These are phyloP conservation scores for Nemophila menziesii DNA, from an alignment of 257 asterid genomes.

Conservation along the genomic window DNA sequence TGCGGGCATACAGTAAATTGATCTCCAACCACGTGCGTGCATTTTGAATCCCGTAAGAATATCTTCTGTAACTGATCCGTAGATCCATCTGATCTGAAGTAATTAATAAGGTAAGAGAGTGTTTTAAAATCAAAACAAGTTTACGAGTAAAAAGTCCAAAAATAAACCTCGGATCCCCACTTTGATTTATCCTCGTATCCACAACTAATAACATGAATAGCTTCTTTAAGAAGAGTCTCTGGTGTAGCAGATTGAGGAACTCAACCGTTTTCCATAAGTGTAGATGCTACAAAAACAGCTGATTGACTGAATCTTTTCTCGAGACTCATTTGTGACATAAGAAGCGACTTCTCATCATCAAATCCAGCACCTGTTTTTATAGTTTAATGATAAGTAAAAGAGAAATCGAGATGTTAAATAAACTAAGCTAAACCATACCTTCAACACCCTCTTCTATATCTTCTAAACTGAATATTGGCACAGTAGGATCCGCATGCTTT, in stretches of 20 bases:
- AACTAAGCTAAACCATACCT: slow-evolving; percentile 37
- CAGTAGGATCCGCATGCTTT: slow-evolving; percentile 85
- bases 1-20: slow-evolving; percentile 87
- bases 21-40: slow-evolving; percentile 99
- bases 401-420: not conserved
- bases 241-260: slow-evolving; percentile 93
- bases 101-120: too few species aligned
- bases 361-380: slow-evolving; percentile 67
- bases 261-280: slow-evolving; percentile 95
- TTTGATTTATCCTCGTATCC: slow-evolving; percentile 99
- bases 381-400: not conserved
- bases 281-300: slow-evolving; percentile 93
- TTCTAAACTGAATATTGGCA: slow-evolving; percentile 88
- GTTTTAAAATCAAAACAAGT: too few species aligned
- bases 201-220: slow-evolving; percentile 97
- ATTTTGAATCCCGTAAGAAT: slow-evolving; percentile 97
- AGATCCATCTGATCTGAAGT: slow-evolving; percentile 98
- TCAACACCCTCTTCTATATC: slow-evolving; percentile 98
- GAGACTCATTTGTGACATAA: slow-evolving; percentile 91
- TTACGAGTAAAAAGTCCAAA: slow-evolving; percentile 5
- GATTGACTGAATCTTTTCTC: slow-evolving; percentile 97
- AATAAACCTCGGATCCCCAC: slow-evolving; percentile 97
- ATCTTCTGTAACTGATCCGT: slow-evolving; percentile 97
- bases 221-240: slow-evolving; percentile 88
- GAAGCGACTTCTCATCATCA: slow-evolving; percentile 83